phyloP scores from a whole-genome alignment of 495 filamentous ascomycete species.

The Aspergillus saccharolyticus region DNA sequence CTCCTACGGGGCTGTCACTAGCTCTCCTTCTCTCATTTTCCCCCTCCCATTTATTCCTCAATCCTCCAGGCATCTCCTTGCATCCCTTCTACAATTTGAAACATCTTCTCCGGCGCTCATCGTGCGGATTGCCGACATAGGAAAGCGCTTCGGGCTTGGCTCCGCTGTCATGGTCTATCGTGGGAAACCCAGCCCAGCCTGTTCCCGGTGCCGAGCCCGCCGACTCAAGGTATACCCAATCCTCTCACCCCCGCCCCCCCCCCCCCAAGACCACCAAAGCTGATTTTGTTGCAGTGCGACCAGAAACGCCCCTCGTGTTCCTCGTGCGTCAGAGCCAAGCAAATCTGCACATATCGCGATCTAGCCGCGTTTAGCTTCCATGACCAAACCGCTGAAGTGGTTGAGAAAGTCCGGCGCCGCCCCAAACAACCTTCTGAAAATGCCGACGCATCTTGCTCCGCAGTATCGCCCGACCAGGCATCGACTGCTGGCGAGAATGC shows the following conservation, averaged over 20 bases:
- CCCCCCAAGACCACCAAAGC: background rate
- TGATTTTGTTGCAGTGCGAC: constrained; percentile 19
- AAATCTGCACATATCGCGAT: constrained; percentile 27
- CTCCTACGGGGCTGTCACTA: no score
- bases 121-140: background rate
- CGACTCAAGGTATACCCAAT: constrained; percentile 20
- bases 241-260: no score
- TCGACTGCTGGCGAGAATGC: background rate
- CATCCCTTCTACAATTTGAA: background rate
- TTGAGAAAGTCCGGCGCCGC: constrained; percentile 6
- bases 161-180: constrained; percentile 23
- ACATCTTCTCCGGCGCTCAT: background rate
- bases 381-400: constrained; percentile 17
- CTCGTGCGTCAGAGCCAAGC: constrained; percentile 22
- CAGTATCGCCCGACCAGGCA: background rate
- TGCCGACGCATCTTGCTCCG: background rate
- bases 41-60: background rate
- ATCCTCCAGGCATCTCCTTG: background rate
- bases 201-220: constrained; percentile 19
- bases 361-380: constrained; percentile 10
- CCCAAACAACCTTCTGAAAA: background rate
- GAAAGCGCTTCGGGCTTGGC: background rate
- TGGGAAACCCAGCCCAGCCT: constrained; percentile 20
- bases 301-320: constrained; percentile 24
- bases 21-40: background rate